Base-by-base conservation (phyloP, 2,329 filamentous ascomycete species). In the Diaporthe destruens region DNA sequence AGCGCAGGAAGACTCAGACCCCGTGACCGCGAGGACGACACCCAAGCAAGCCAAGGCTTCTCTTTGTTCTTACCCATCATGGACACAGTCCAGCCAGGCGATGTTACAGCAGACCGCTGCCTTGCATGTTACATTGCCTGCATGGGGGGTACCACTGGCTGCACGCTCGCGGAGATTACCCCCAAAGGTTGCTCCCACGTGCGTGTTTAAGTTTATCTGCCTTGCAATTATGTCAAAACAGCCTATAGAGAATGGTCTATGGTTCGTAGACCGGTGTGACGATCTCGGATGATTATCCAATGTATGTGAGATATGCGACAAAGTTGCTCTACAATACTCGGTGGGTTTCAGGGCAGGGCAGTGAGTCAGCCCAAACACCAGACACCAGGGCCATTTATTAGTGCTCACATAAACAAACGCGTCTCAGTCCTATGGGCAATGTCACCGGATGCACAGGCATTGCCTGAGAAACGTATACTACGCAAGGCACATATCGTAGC, bases 81-180 rank as follows among this genome's bases (percentile, higher is more conserved):
- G 8, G n/a, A 42, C 56, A 39, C 36, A 39, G 44, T 65, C 42
- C 42, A 25, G 42, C 29, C 4, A 44, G 42, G 32, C 42, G 20
- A 59, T 39, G 55, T 63, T 18, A 25, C 39, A 49, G 42, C 12
- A 63, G 59, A 63, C 42, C 42, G 59, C 42, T 11, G 59, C 9
- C 12, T 25, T 63, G 59, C n/a, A 12, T 49, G 42, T 8, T 36
- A 51, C 59, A 32, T 36, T 65, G 42, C 59, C 12, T 36, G 59
- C 25, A 65, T 51, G 42, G 11, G 36, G 36, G 44, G 18, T 65
- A 20, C 0, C 1, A 25, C 3, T 49, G 12, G 18, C 44, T 36
- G 42, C 59, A 49, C 23, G 44, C 6, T 49, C 42, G 59, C 59
- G 42, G 44, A 51, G 44, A 65, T 65, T 65, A 23, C 59, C 59